phyloP scores from a whole-genome alignment of 805 yeast species.

The Metschnikowia drakensbergensis region DNA sequence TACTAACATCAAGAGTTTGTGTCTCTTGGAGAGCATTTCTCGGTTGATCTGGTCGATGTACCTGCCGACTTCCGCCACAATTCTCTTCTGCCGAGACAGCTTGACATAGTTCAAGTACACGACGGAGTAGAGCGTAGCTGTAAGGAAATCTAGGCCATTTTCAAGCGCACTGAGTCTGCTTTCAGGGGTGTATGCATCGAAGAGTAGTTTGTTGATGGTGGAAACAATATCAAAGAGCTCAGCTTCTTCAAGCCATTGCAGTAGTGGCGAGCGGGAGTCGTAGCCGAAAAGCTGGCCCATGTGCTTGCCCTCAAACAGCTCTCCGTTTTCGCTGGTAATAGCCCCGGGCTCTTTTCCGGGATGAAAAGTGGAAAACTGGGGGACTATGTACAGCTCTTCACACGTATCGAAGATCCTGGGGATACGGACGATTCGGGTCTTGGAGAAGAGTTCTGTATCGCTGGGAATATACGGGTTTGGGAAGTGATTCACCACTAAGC shows the following conservation, averaged over 20 bases:
- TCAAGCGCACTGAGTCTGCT: constrained; percentile 25
- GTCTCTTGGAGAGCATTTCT: constrained; percentile 17
- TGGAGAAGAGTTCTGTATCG: constrained; percentile 24
- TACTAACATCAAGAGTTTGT: constrained; percentile 33
- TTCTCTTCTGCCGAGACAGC: constrained; percentile 25
- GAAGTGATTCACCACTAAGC: constrained; percentile 57
- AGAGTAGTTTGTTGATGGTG: constrained; percentile 41
- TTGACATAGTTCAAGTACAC: constrained; percentile 15
- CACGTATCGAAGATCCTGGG: constrained; percentile 47
- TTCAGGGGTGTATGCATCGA: constrained; percentile 38
- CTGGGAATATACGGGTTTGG: constrained; percentile 50
- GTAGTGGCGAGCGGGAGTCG: constrained; percentile 48
- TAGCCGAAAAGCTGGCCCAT: constrained; percentile 43
- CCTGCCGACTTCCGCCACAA: constrained; percentile 39
- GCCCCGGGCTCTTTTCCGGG: constrained; percentile 72
- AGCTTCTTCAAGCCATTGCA: constrained; percentile 19
- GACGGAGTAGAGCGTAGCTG: constrained; percentile 32
- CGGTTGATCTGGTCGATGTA: constrained; percentile 28
- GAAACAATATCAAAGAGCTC: constrained; percentile 43
- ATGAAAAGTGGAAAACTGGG: constrained; percentile 49
- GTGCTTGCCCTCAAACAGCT: not conserved
- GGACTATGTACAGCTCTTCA: constrained; percentile 37
- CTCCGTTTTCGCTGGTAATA: constrained; percentile 16
- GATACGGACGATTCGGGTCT: constrained; percentile 60
- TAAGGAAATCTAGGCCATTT: constrained; percentile 40